Base-by-base conservation (phyloP, 495 filamentous ascomycete species). In the Evansstolkia leycettana region DNA sequence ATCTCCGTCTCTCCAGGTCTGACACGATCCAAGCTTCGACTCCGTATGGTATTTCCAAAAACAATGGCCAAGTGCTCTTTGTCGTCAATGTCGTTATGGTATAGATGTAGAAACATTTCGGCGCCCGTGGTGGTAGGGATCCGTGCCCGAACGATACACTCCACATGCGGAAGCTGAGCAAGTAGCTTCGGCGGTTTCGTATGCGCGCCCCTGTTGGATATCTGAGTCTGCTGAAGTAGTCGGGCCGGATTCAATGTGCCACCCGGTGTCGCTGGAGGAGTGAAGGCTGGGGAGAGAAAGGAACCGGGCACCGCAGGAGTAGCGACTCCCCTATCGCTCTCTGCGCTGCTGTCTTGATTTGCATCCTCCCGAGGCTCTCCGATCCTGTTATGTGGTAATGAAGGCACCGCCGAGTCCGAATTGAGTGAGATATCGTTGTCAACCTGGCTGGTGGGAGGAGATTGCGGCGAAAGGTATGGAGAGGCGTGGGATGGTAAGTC, bases 51-150 rank as follows among this genome's bases (percentile, higher is more conserved):
- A 34, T 76, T 69, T 2, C 90, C 90, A 52, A 98, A 98, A 1
- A 96, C 90, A 42, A 98, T 96, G n/a, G 90, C 90, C 25, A 96
- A 62, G 57, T 98, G 90, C 50, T 98, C 90, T 59, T 98, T 98
- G 34, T 80, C 82, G 53, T 98, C 90, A 13, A 85, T 68, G 46
- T 80, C 80, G 57, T 96, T 98, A 33, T 78, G 78, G 59, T 96
- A 98, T 2, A 98, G 69, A 54, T 98, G 90, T 25, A 98, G 66
- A 51, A 92, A 98, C 84, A 98, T 95, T 58, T 96, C 88, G 7
- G 85, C 80, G 2, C 87, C 90, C 7, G 72, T 80, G 9, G 84
- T 88, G 23, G 84, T 92, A 0, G 84, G 84, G 32, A 92, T 92
- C 16, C 84, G 74, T 11, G 84, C 84, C 31, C 84, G 76, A 18